A percentile compares a stretch with the other conserved stretches of the same genome.
Evolutionary conservation across 2,329 filamentous ascomycete genomes (phyloP).

Genomic region (Sporothrix curviconia): DNA sequence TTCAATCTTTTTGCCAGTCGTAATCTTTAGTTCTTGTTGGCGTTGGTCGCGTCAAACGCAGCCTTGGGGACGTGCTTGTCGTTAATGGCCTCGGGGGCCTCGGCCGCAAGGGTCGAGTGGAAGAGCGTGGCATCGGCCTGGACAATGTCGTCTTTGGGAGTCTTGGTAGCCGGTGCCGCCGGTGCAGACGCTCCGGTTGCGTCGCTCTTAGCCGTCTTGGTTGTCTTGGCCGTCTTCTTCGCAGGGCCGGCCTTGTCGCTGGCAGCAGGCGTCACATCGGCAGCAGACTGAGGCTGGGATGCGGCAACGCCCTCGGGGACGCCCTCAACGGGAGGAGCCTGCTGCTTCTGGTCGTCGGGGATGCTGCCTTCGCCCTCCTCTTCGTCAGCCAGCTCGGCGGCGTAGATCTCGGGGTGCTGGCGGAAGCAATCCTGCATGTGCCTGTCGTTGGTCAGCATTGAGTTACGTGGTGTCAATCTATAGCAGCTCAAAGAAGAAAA

Average conservation of each 20-base stretch:
- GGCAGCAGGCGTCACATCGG: background rate
- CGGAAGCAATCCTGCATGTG: conserved; percentile 97
- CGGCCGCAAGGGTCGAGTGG: background rate
- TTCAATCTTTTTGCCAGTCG: background rate
- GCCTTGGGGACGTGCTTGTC: conserved; percentile 21
- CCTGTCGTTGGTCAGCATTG: conserved; percentile 41
- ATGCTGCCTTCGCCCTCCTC: background rate
- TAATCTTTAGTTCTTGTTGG: conserved; percentile 23
- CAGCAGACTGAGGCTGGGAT: conserved; percentile 7
- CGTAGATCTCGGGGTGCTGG: conserved; percentile 86
- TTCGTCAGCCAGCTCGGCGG: conserved; percentile 58
- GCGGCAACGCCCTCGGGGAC: conserved; percentile 23
- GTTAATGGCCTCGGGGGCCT: conserved; percentile 3
- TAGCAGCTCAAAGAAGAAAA: too few relatives aligned
- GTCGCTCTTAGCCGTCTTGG: background rate
- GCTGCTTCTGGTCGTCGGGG: conserved; percentile 20
- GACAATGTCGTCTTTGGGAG: conserved; percentile 9
- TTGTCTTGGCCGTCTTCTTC: background rate
- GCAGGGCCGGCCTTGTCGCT: background rate
- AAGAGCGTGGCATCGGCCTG: background rate
- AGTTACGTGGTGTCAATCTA: background rate
- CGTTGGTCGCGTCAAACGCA: conserved; percentile 28
- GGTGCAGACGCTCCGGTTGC: background rate
- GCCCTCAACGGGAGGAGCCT: conserved; percentile 22
- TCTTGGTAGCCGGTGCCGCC: background rate